Conservation (phyloP, 2,329 filamentous ascomycete genomes). For the Ceratocystis alfenasii region DNA sequence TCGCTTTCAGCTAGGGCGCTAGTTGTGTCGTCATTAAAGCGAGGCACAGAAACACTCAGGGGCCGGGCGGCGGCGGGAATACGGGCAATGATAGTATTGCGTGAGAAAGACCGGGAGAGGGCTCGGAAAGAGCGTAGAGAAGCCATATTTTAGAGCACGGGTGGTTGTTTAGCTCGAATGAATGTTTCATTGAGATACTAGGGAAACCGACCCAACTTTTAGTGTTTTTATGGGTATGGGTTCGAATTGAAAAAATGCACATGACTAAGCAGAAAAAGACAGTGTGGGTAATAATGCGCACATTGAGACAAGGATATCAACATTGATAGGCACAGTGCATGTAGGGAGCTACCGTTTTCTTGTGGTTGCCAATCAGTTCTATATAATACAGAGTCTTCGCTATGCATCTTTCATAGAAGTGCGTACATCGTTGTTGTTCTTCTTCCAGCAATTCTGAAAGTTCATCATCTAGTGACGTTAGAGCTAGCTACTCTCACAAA, state of each 20-base stretch:
- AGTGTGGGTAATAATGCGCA: background rate
- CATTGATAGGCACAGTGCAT: background rate
- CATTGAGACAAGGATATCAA: background rate
- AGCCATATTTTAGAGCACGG: background rate
- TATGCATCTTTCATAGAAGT: conserved; percentile 61
- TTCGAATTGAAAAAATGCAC: background rate
- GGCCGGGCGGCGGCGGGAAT: conserved; percentile 2
- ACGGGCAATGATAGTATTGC: background rate
- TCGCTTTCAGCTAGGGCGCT: conserved; percentile 14
- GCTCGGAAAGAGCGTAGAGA: conserved; percentile 12
- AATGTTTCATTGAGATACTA: background rate
- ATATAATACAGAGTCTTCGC: background rate
- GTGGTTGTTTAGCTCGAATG: background rate
- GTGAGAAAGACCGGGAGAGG: conserved; percentile 23
- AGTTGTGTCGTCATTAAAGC: conserved; percentile 9
- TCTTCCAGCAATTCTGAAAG: conserved; percentile 86
- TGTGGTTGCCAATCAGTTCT: background rate
- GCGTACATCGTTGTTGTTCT: conserved; percentile 71
- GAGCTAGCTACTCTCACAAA: background rate
- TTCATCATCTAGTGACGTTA: conserved; percentile 58
- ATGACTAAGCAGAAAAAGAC: conserved; percentile 13
- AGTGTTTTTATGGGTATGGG: background rate
- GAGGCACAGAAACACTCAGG: conserved; percentile 8
- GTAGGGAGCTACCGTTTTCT: background rate
- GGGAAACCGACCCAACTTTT: background rate